Evolutionary conservation across 2,329 filamentous ascomycete genomes (phyloP).

Genomic region (Cercospora sp.): DNA sequence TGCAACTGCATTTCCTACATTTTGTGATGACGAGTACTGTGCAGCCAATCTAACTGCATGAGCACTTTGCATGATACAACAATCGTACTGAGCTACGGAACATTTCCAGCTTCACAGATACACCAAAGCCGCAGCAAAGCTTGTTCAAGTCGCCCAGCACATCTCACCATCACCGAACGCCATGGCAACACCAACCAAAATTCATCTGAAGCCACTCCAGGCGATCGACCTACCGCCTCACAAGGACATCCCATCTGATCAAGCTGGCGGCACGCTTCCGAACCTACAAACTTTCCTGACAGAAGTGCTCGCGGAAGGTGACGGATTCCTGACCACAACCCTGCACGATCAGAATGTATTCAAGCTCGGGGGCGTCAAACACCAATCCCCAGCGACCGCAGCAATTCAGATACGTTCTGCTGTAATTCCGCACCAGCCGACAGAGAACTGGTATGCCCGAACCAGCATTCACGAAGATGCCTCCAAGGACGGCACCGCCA

Average conservation of each 20-base stretch:
- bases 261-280: conserved; percentile 32
- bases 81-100: background rate
- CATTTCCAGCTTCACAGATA: background rate
- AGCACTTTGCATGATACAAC: background rate
- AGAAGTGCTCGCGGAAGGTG: conserved; percentile 58
- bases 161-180: background rate
- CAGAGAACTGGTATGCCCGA: conserved; percentile 66
- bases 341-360: conserved; percentile 44
- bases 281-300: conserved; percentile 56
- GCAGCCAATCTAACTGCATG: background rate
- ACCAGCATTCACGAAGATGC: conserved; percentile 62
- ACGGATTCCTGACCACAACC: conserved; percentile 59
- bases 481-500: conserved; percentile 55
- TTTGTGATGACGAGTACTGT: background rate
- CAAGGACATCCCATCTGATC: conserved; percentile 37
- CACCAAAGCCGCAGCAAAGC: background rate
- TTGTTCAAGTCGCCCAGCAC: background rate
- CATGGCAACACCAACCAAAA: conserved; percentile 8
- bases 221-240: conserved; percentile 40
- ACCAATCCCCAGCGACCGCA: conserved; percentile 52
- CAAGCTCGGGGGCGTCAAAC: conserved; percentile 55
- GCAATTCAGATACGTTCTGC: conserved; percentile 56
- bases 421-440: conserved; percentile 23
- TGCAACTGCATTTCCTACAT: background rate
- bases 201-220: conserved; percentile 39